Evolutionary conservation across 2,329 filamentous ascomycete genomes (phyloP).

Genomic region (Bertia moriformis): DNA sequence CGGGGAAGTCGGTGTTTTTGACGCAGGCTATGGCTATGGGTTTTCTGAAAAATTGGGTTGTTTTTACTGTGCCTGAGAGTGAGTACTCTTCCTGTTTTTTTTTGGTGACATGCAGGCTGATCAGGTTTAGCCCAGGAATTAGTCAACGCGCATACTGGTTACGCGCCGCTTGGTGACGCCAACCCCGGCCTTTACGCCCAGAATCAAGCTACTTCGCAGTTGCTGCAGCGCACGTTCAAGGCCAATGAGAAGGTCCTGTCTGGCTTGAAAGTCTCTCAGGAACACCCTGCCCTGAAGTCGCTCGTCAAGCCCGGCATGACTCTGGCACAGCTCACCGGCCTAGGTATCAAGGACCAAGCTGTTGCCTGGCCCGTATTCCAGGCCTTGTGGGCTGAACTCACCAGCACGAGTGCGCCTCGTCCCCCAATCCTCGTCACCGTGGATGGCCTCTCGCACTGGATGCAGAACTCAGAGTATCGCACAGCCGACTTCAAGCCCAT

Average conservation of each 20-base stretch:
- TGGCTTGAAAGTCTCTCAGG: conserved; percentile 7
- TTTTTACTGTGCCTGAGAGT: conserved; percentile 57
- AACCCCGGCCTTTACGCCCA: conserved; percentile 36
- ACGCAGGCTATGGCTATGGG: conserved; percentile 54
- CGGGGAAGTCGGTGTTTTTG: conserved; percentile 54
- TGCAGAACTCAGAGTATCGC: conserved; percentile 46
- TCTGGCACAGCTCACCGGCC: conserved; percentile 37
- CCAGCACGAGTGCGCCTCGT: conserved; percentile 17
- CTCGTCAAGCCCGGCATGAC: conserved; percentile 30
- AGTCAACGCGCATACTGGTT: conserved; percentile 46
- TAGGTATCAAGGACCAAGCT: conserved; percentile 39
- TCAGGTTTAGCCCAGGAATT: conserved; percentile 42
- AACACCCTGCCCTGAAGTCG: conserved; percentile 31
- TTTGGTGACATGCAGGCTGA: conserved; percentile 1
- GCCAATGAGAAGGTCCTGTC: conserved; percentile 40
- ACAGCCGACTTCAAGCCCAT: conserved; percentile 39
- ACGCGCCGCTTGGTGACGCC: conserved; percentile 34
- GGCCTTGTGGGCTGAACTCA: conserved; percentile 49
- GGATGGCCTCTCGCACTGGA: conserved; percentile 48
- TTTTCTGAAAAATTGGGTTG: conserved; percentile 50
- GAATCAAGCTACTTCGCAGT: conserved; percentile 40
- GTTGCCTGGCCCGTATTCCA: conserved; percentile 48
- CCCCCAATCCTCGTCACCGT: conserved; percentile 40
- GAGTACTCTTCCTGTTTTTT: conserved; percentile 10
- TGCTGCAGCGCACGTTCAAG: conserved; percentile 41